Base-by-base conservation (phyloP, 2,329 filamentous ascomycete species). In the Thermoascus crustaceus region DNA sequence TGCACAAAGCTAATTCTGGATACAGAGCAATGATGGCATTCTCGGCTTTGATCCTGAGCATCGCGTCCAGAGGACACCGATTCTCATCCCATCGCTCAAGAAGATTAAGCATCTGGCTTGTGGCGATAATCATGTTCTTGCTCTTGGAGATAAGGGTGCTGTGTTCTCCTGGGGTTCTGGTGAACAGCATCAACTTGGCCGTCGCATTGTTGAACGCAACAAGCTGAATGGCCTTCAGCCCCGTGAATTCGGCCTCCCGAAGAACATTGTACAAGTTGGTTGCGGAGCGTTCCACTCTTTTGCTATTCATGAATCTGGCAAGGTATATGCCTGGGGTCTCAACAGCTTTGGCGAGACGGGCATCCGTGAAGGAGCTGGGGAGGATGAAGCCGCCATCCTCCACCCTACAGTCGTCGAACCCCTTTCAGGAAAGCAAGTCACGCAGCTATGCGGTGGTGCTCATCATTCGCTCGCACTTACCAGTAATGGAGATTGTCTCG, bases 291-390 rank as follows among this genome's bases (percentile, higher is more conserved):
- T 88, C 61, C 85, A 94, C 66, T 83, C 79, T 48, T 89, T 94
- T 49, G 82, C 81, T 32, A 72, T 86, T 32, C 73, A 75, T 48
- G 73, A 77, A 42, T 73, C 79, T 18, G 79, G 79, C 24, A 71
- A 75, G 19, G 80, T 89, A 20, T 91, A 78, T 61, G 75, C 79
- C 0, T 94, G 86, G 85, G 86, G 87, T 16, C 68, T 89, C 19
- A 94, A 94, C 71, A 87, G 83, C 62, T 93, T 84, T 59, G 83
- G 81, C 43, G 81, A 94, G 64, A 84, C 83, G 10, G 85, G 82
- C 22, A 71, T 81, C 39, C 67, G 69, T 10, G 71, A 76, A 27
- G 69, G 72, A 35, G 78, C 75, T 9, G 80, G 79, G 20, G 75
- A 80, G 39, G 76, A 82, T 34, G 78, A 82, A 45, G 80, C 80